Conservation (phyloP, 148 eudicot species). For the Vaccinium darrowii region DNA sequence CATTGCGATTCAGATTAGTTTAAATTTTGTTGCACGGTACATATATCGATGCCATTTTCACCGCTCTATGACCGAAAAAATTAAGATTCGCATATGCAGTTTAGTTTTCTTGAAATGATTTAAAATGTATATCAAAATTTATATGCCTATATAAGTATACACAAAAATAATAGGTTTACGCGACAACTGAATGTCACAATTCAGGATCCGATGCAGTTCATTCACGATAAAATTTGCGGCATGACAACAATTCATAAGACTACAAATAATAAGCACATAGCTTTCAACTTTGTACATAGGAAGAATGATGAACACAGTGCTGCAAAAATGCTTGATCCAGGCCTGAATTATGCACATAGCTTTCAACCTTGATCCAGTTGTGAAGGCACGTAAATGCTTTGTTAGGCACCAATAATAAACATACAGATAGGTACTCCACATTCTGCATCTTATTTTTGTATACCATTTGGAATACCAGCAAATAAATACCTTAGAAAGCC, state of each 20-base stretch:
- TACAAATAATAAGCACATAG: neutral
- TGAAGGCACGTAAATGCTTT: neutral
- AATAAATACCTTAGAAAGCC: slow-evolving; percentile 27
- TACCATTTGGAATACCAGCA: neutral
- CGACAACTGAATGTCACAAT: no score
- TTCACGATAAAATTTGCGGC: neutral
- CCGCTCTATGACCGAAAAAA: neutral
- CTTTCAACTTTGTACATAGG: neutral
- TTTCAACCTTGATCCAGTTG: neutral
- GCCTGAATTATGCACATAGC: neutral
- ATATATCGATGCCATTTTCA: neutral
- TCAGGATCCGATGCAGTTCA: neutral
- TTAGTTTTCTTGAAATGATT: neutral
- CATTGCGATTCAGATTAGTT: neutral
- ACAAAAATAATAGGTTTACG: no score
- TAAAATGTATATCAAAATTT: neutral
- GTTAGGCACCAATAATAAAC: neutral
- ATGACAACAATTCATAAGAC: neutral
- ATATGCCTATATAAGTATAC: neutral
- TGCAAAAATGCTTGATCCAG: neutral
- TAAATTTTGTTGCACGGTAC: neutral
- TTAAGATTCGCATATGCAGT: neutral
- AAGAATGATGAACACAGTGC: neutral
- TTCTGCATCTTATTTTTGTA: slow-evolving; percentile 4
- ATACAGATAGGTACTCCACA: neutral